phyloP scores from a whole-genome alignment of 768 basidiomycete genomes.

The Panaeolus papilionaceus region DNA sequence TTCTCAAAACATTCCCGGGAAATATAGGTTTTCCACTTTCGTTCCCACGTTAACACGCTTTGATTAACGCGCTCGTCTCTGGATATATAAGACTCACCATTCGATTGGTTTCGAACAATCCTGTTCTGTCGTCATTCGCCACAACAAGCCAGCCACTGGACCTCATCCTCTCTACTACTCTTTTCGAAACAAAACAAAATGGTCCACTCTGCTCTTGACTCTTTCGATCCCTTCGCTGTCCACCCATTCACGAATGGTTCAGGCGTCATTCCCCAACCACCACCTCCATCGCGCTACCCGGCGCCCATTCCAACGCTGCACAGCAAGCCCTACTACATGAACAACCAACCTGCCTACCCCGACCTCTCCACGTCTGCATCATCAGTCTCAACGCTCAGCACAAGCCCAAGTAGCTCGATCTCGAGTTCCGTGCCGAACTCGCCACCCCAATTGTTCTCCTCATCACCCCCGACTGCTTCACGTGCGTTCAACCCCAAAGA shows the following conservation, averaged over 20 bases:
- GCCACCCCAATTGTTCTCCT: constrained; percentile 21
- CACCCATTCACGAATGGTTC: constrained; percentile 64
- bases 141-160: background rate
- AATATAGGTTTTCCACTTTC: background rate
- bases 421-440: constrained; percentile 24
- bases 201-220: constrained; percentile 43
- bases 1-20: background rate
- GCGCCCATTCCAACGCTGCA: constrained; percentile 44
- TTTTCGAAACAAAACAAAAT: constrained; percentile 26
- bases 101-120: constrained; percentile 10
- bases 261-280: constrained; percentile 46
- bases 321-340: constrained; percentile 26
- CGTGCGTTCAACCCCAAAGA: constrained; percentile 55
- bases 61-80: constrained; percentile 11
- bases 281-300: constrained; percentile 55
- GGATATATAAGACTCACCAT: constrained; percentile 16
- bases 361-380: constrained; percentile 27
- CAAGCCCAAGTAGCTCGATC: constrained; percentile 27
- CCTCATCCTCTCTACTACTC: background rate
- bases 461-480: constrained; percentile 34
- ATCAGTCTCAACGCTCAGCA: constrained; percentile 26
- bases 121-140: background rate
- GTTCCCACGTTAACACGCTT: constrained; percentile 9
- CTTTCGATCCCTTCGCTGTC: constrained; percentile 63
- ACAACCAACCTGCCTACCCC: constrained; percentile 22